Conservation (phyloP, 2,329 filamentous ascomycete genomes). For the Aspergillus neotritici region DNA sequence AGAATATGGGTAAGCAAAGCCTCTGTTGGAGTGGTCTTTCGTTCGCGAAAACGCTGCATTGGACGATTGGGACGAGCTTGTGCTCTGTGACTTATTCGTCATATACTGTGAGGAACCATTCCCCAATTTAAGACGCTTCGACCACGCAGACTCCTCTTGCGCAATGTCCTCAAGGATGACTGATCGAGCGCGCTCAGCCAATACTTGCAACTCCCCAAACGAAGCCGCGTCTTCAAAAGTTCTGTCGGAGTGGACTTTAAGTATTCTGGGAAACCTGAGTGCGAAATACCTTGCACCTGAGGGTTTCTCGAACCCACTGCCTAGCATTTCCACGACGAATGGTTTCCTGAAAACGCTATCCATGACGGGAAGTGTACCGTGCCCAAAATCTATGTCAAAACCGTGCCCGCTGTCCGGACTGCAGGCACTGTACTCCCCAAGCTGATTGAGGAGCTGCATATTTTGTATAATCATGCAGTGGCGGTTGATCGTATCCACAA, state of each 20-base stretch:
- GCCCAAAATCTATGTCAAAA: conserved; percentile 46
- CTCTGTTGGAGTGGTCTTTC: no score
- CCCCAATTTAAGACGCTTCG: conserved; percentile 53
- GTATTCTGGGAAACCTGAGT: conserved; percentile 68
- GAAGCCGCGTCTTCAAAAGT: conserved; percentile 62
- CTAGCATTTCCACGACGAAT: conserved; percentile 72
- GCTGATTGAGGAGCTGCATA: conserved; percentile 47
- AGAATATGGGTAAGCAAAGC: no score
- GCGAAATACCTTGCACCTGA: conserved; percentile 65
- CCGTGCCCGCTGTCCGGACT: conserved; percentile 24
- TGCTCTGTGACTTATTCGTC: conserved; percentile 20
- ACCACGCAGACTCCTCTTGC: conserved; percentile 58
- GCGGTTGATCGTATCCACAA: conserved; percentile 58
- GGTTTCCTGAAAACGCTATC: conserved; percentile 59
- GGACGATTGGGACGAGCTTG: conserved; percentile 9
- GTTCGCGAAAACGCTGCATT: no score
- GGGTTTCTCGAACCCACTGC: conserved; percentile 71
- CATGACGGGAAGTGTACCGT: conserved; percentile 31
- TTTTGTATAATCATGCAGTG: conserved; percentile 47
- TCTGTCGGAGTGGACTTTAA: conserved; percentile 73
- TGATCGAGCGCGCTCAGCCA: conserved; percentile 55
- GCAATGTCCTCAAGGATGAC: conserved; percentile 49
- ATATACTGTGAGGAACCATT: conserved; percentile 34
- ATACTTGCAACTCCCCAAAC: conserved; percentile 62
- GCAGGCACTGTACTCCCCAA: conserved; percentile 45